Conservation (phyloP, 2,329 filamentous ascomycete species). For the Curvularia sp. region DNA sequence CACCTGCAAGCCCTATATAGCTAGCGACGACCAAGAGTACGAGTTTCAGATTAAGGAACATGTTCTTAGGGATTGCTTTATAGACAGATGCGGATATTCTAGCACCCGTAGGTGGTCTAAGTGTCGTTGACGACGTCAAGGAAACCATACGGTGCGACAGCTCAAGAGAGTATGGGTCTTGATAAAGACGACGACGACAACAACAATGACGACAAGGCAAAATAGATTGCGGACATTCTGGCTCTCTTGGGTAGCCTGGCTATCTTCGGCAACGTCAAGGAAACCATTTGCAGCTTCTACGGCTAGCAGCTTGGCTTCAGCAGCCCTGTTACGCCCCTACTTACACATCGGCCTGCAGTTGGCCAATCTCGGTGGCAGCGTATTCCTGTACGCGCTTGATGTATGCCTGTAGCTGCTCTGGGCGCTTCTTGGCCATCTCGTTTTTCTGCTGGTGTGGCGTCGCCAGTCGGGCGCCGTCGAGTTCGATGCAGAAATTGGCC, state of each 20-base stretch:
- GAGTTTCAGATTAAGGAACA: constrained; percentile 73
- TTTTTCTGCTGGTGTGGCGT: constrained; percentile 81
- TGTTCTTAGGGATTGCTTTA: constrained; percentile 63
- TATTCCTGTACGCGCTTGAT: constrained; percentile 72
- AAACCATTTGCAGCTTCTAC: constrained; percentile 55
- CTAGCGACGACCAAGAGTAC: constrained; percentile 52
- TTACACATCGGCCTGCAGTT: constrained; percentile 59
- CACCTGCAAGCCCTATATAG: constrained; percentile 27
- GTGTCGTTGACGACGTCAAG: no score
- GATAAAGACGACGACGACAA: no score
- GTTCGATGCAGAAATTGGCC: constrained; percentile 84
- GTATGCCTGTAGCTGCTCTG: constrained; percentile 72
- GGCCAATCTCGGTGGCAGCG: constrained; percentile 64
- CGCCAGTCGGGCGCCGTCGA: constrained; percentile 80
- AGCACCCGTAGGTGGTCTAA: no score
- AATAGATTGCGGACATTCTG: constrained; percentile 48
- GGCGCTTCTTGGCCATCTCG: constrained; percentile 72
- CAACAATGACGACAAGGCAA: no score
- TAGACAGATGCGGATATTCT: no score
- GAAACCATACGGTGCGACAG: no score
- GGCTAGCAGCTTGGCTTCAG: constrained; percentile 63
- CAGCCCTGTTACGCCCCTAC: constrained; percentile 64
- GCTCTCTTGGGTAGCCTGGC: constrained; percentile 35
- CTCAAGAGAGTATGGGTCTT: no score
- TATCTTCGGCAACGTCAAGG: constrained; percentile 50